Base-by-base conservation (phyloP, 2,329 filamentous ascomycete species). In the Pseudogymnoascus sp. region DNA sequence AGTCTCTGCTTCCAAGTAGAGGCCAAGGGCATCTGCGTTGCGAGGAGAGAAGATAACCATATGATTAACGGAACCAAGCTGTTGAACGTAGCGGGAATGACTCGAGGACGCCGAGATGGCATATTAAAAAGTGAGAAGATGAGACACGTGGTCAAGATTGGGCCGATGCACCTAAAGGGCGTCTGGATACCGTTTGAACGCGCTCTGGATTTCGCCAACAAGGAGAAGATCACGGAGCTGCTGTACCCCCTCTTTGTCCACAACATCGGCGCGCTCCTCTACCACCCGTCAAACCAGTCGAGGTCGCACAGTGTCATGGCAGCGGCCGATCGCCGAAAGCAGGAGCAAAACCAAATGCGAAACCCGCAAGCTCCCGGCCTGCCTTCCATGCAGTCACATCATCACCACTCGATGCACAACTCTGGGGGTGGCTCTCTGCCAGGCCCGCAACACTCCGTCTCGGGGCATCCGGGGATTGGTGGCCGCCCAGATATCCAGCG, bases 61-160 rank as follows among this genome's bases (percentile, higher is more conserved):
- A 97, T 99, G 91, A 97, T 99, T 76, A 99, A 97, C 72, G 95
- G 95, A 16, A 99, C 95, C 0, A 99, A 97, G 76, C 81, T 99
- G 64, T 79, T 97, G 64, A 99, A 99, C 69, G 95, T 99, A 62
- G 95, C 95, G 61, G 93, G 95, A 11, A 99, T 99, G 95, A 99
- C 95, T 12, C 86, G 95, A 75, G 95, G 95, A 63, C 88, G 95
- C 68, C 86, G 95, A 72, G 95, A 99, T 73, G 95, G 95, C 59
- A 97, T 99, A 69, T 78, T 99, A 64, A 99, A 99, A 79, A 97
- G 93, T 75, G 95, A 97, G 77, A 99, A 97, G 77, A 86, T 93
- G 64, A 87, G 95, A 69, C 93, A 97, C 76, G 95, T 97, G 11
- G 95, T 97, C 66, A 99, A 99, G 79, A 97, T 99, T 74, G 95